Percentiles rank a stretch among this genome's conserved stretches.
Conservation (phyloP, 768 basidiomycete genomes). For the Rhodocollybia butyracea region DNA sequence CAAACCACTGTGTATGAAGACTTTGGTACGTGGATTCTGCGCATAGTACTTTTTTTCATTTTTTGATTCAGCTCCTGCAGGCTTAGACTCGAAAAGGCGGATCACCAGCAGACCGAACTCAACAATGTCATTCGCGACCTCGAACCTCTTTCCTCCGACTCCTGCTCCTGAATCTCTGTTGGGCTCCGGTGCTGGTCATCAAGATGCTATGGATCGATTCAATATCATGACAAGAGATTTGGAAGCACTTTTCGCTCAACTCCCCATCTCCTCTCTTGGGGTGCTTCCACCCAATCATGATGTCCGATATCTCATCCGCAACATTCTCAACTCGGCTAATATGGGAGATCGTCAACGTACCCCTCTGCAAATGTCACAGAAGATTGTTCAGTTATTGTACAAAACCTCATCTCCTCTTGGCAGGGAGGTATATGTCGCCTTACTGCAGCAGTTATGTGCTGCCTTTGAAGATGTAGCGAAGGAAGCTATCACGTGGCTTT, state of each 20-base stretch:
- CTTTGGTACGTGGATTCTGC: constrained; percentile 60
- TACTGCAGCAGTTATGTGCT: constrained; percentile 87
- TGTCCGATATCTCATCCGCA: constrained; percentile 78
- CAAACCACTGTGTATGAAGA: constrained; percentile 95
- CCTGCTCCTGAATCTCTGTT: constrained; percentile 55
- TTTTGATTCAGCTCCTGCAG: constrained; percentile 24
- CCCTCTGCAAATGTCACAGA: constrained; percentile 90
- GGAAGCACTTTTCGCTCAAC: constrained; percentile 74
- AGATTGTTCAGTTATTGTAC: constrained; percentile 93
- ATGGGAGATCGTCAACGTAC: constrained; percentile 81
- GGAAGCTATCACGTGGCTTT: constrained; percentile 94
- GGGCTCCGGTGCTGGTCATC: constrained; percentile 52
- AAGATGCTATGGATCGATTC: constrained; percentile 90
- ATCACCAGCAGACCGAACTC: constrained; percentile 67
- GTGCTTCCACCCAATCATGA: constrained; percentile 81
- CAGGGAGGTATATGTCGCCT: constrained; percentile 87
- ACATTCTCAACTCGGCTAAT: constrained; percentile 78
- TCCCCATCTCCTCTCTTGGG: constrained; percentile 69
- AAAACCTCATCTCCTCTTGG: constrained; percentile 84
- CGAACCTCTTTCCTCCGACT: constrained; percentile 54
- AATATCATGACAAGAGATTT: constrained; percentile 65
- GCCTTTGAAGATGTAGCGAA: constrained; percentile 90
- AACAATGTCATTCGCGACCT: constrained; percentile 51
- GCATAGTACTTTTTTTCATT: neutral
- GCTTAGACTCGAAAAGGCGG: constrained; percentile 56